A percentile compares a stretch with the other conserved stretches of the same genome.
Conservation (phyloP, 1,139 yeast species). For the Kodamaea fungicola region DNA sequence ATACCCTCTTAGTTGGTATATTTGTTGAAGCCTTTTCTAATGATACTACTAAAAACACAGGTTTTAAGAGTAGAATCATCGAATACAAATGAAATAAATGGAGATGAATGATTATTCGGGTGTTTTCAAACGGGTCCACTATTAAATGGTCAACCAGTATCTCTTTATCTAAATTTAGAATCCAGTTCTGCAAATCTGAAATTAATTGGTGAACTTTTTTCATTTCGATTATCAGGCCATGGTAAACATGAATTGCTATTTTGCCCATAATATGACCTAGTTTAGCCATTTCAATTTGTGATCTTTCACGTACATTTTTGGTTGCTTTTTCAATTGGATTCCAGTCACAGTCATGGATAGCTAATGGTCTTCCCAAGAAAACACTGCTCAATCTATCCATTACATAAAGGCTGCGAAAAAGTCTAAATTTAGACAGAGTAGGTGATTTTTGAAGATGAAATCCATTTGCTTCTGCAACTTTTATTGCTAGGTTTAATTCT, state of each 20-base stretch:
- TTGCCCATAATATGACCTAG: conserved; percentile 21
- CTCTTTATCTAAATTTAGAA: conserved; percentile 15
- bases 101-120: conserved; percentile 4
- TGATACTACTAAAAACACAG: conserved; percentile 6
- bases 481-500: conserved; percentile 6
- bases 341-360: conserved; percentile 37
- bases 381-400: conserved; percentile 34
- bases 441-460: neutral
- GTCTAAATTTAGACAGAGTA: neutral
- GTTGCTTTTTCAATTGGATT: conserved; percentile 21
- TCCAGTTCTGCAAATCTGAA: conserved; percentile 34
- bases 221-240: conserved; percentile 28
- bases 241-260: conserved; percentile 29
- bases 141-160: conserved; percentile 2
- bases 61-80: conserved; percentile 6
- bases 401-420: conserved; percentile 27
- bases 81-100: conserved; percentile 7
- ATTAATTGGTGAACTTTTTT: conserved; percentile 30
- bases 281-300: conserved; percentile 6
- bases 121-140: conserved; percentile 3
- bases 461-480: conserved; percentile 7
- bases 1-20: neutral
- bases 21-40: conserved; percentile 1
- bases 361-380: conserved; percentile 36
- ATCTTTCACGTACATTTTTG: conserved; percentile 1